Base-by-base conservation (phyloP, 2,329 filamentous ascomycete genomes). In the Cercospora nicotianae region DNA sequence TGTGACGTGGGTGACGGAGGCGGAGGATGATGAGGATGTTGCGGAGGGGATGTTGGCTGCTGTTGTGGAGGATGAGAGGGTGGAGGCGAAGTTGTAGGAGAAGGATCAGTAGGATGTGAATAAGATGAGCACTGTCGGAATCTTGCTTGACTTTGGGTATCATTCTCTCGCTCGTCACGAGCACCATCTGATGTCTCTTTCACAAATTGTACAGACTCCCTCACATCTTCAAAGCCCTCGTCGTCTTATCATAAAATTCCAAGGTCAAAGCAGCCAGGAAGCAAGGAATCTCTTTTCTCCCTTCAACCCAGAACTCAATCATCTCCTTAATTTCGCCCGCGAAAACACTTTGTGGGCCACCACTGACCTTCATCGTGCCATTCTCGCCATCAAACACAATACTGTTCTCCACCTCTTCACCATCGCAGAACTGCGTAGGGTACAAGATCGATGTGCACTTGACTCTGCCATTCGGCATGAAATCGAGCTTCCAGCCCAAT, bases 331-430 rank as follows among this genome's bases (percentile, higher is more conserved):
- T 97, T 79, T 93, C 90, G 65, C 87, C 82, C 1, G 94, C 95
- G 80, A 99, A 99, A 12, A 88, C 85, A 77, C 92, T 96, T 76
- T 91, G 87, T 1, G 93, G 92, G 0, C 95, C 95, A 1, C 95
- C 95, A 36, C 90, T 92, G 66, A 99, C 91, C 85, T 99, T 99
- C 95, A 99, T 99, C 0, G 94, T 97, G 7, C 94, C 95, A 67
- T 91, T 89, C 81, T 97, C 93, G 62, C 93, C 93, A 79, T 97
- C 93, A 78, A 97, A 97, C 0, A 97, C 88, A 57, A 89, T 89
- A 5, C 82, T 86, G 69, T 88, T 87, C 70, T 84, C 84, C 68
- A 84, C 82, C 63, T 79, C 78, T 5, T 92, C 88, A 0, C 76
- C 77, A 9, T 76, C 75, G 6, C 66, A 67, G 60, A 74, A 69